phyloP scores from a whole-genome alignment of 495 filamentous ascomycete species.

The Podospora pseudoanserina region DNA sequence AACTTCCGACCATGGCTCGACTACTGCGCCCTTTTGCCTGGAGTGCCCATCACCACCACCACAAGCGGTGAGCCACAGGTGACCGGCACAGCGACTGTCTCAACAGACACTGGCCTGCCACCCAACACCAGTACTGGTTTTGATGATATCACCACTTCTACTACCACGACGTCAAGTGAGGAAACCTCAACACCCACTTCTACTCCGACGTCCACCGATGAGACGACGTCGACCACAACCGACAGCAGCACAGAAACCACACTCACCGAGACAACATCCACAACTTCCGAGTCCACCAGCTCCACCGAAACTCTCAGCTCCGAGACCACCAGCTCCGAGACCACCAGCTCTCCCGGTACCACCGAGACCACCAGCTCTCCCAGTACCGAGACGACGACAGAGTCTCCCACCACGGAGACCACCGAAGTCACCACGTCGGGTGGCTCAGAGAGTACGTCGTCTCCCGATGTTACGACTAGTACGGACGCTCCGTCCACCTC shows the following conservation, averaged over 20 bases:
- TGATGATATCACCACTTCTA: constrained; percentile 18
- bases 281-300: neutral
- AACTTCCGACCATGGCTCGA: constrained; percentile 29
- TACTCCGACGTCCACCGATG: neutral
- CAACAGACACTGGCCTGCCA: constrained; percentile 26
- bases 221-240: constrained; percentile 4
- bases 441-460: constrained; percentile 3
- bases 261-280: neutral
- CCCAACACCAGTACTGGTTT: constrained; percentile 25
- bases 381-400: neutral
- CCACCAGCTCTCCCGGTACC: neutral
- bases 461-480: neutral
- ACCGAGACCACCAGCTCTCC: neutral
- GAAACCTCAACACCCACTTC: neutral
- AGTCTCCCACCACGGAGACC: neutral
- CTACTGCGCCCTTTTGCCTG: constrained; percentile 29
- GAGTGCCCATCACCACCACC: neutral
- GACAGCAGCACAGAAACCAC: neutral
- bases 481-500: neutral
- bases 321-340: neutral
- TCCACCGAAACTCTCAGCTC: neutral
- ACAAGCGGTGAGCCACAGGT: constrained; percentile 17
- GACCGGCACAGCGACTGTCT: constrained; percentile 20
- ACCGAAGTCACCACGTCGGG: neutral
- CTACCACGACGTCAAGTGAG: constrained; percentile 20